Percentiles rank a stretch among this genome's conserved stretches.
Evolutionary conservation across 306 rosid species (phyloP).

Genomic region (Glycine tomentella): DNA sequence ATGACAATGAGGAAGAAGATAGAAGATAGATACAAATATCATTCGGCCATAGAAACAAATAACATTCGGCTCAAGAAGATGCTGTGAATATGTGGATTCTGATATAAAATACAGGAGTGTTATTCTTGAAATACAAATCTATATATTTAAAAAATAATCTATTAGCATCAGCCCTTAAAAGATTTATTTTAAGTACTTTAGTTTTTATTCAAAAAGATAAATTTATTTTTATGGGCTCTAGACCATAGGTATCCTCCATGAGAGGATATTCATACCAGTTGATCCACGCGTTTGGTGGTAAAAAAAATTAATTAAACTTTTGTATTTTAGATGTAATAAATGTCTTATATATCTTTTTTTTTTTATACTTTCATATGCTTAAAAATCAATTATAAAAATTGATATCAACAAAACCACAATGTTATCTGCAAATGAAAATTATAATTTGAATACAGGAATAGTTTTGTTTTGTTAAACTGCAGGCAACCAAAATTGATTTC

Average conservation of each 20-base stretch:
- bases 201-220: neutral
- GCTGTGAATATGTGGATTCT: neutral
- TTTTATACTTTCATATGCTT: neutral
- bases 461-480: neutral
- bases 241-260: too few species aligned
- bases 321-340: neutral
- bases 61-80: neutral
- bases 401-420: neutral
- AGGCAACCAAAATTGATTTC: neutral
- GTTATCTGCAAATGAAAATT: neutral
- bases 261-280: too few species aligned
- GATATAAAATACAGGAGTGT: neutral
- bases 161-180: neutral
- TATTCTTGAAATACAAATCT: slow-evolving; percentile 16
- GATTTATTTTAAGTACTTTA: neutral
- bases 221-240: too few species aligned
- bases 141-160: neutral
- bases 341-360: neutral
- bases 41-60: slow-evolving; percentile 15
- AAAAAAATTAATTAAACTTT: neutral
- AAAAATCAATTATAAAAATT: neutral
- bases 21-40: slow-evolving; percentile 31
- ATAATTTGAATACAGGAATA: neutral
- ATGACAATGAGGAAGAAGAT: slow-evolving; percentile 34
- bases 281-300: too few species aligned